Base-by-base conservation (phyloP, 1,284 basidiomycete genomes). In the Dichomitus squalens region DNA sequence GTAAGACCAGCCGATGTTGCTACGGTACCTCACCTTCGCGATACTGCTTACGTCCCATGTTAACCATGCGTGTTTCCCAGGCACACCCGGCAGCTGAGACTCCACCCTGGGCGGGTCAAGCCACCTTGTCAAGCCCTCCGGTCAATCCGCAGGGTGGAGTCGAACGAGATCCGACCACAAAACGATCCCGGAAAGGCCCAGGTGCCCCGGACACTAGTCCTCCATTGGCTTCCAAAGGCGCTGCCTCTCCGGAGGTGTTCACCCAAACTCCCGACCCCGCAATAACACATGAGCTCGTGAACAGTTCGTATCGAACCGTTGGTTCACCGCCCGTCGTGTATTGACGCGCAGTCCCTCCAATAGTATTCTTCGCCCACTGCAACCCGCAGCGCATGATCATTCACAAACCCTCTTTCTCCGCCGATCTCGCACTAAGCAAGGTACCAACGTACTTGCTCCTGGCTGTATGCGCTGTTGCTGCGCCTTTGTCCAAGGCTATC, bases 341-440 rank as follows among this genome's bases (percentile, higher is more conserved):
- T 55, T 31, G 41, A 47, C 29, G 29, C 44, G 18, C 9, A 16
- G 4, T 12, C 9, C 12, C 44, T 33, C 4, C 9, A 29, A 18
- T 66, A 92, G 89, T 92, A 11, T 92, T 92, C 72, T 92, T 92
- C 70, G 80, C 89, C 23, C 89, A 90, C 70, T 86, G 85, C 65
- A 87, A 92, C 67, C 90, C 90, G 9, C 82, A 85, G 58, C 82
- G 86, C 39, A 79, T 86, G 65, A 80, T 91, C 61, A 80, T 92
- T 44, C 90, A 92, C 73, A 87, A 88, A 55, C 84, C 90, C 14
- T 84, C 86, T 11, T 92, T 92, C 68, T 78, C 84, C 29, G 77
- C 82, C 3, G 78, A 82, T 31, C 79, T 92, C 7, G 81, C 81
- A 55, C 81, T 83, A 59, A 84, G 84, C 64, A 77, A 79, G 57